Evolutionary conservation across 2,329 filamentous ascomycete species (phyloP), one percentile per base, ranked within the genome.

Genomic region (Ciborinia camelliae): DNA sequence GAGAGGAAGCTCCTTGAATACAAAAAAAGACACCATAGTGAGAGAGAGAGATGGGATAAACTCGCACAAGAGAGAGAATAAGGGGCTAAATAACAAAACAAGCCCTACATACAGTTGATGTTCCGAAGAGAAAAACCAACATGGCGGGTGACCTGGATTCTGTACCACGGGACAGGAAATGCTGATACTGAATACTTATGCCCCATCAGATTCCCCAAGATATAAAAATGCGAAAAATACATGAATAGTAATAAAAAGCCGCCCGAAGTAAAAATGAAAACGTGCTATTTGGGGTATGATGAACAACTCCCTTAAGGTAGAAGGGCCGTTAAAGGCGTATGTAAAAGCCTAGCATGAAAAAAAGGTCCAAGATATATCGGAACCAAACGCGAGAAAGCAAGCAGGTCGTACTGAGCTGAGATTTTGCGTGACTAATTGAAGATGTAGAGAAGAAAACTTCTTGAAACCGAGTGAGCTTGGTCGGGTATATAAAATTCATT

Each of bases 391-490:
- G 52, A 30, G 26, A 41, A 51, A 54, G 28, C 60, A 57, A 37
- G n/a, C n/a, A 47, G 39, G 23, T 35, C 10, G 39, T 54, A 48
- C 10, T 30, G 41, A 57, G 50, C 55, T 20, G n/a, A 35, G 12
- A 47, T 58, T 64, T 50, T 43, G 62, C 62, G 53, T 64, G 62
- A 43, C 53, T 45, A 43, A 43, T 59, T n/a, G 62, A 63, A 63
- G 28, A 35, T 62, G 32, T 63, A 57, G 26, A 63, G 30, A 32
- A 37, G 20, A 20, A 57, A 57, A 57, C 32, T 14, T 30, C 14
- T 45, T 20, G 37, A 28, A 28, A 39, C n/a, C 18, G 37, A 54
- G 39, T 64, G 30, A 51, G 52, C 28, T 45, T 45, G 39, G 12
- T 30, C 59, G 53, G 53, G 53, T 63, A 63, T 63, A 63, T 57